These are phyloP conservation scores for Leucocoprinus sp. DNA, from an alignment of 768 basidiomycete genomes.

Conservation along the genomic window DNA sequence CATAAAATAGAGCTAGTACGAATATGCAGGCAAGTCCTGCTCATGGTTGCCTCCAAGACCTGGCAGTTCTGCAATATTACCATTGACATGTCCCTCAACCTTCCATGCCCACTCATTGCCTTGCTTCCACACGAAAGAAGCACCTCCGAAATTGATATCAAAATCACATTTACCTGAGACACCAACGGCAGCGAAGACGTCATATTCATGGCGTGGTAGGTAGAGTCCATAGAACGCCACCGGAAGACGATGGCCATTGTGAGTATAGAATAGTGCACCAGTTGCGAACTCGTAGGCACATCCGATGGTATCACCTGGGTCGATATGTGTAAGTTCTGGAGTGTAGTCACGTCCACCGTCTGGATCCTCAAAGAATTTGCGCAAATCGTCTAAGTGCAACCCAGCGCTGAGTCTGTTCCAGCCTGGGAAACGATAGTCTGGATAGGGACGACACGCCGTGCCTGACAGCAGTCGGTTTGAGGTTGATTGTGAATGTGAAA, in stretches of 20 bases:
- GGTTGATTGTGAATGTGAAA: not conserved
- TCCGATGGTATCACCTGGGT: constrained; percentile 46
- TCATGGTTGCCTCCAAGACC: constrained; percentile 24
- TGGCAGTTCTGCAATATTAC: constrained; percentile 18
- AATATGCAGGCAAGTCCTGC: constrained; percentile 42
- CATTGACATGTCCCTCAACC: constrained; percentile 55
- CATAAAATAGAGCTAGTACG: no score
- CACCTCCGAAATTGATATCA: constrained; percentile 60
- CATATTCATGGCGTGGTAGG: constrained; percentile 38
- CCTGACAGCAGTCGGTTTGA: constrained; percentile 42
- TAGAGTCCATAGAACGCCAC: constrained; percentile 54
- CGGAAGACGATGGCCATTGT: constrained; percentile 49
- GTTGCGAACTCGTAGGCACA: constrained; percentile 54
- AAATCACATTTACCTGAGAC: constrained; percentile 45
- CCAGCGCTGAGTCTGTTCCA: constrained; percentile 64
- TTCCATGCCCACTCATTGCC: constrained; percentile 63
- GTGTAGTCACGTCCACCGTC: constrained; percentile 56
- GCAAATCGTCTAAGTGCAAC: constrained; percentile 61
- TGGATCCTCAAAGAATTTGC: constrained; percentile 66
- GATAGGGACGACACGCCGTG: constrained; percentile 58
- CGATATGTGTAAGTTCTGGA: constrained; percentile 22
- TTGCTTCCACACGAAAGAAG: constrained; percentile 51
- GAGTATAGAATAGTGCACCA: constrained; percentile 54
- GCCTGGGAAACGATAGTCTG: constrained; percentile 57
- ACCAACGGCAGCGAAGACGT: constrained; percentile 61